Conservation (phyloP, 805 yeast genomes). For the Spathaspora sp. region DNA sequence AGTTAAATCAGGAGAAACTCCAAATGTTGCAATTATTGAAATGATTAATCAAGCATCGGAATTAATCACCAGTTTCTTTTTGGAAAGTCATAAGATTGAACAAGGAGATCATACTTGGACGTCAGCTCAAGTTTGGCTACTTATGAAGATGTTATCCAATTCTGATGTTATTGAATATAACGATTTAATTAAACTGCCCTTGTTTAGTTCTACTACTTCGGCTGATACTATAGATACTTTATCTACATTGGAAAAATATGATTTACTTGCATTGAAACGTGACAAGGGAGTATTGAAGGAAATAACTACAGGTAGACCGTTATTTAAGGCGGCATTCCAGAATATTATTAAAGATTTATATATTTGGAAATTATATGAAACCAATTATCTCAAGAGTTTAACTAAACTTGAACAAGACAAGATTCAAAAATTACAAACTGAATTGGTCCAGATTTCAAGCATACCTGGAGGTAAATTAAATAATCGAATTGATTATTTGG, state of each 20-base stretch:
- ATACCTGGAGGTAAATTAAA: conserved; percentile 52
- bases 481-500: conserved; percentile 61
- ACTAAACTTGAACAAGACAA: conserved; percentile 59
- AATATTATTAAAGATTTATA: conserved; percentile 56
- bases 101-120: conserved; percentile 48
- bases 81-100: conserved; percentile 23
- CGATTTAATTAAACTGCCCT: conserved; percentile 52
- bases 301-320: conserved; percentile 79
- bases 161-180: conserved; percentile 44
- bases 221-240: conserved; percentile 46
- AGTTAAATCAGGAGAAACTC: conserved; percentile 81
- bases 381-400: conserved; percentile 51
- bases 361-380: conserved; percentile 59
- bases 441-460: conserved; percentile 53
- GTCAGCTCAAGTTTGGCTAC: conserved; percentile 83
- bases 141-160: conserved; percentile 62
- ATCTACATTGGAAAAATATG: conserved; percentile 72
- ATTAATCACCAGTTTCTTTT: conserved; percentile 80
- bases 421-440: conserved; percentile 66
- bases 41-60: conserved; percentile 84
- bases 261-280: conserved; percentile 66
- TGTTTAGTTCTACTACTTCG: conserved; percentile 58
- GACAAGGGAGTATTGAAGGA: conserved; percentile 70
- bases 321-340: conserved; percentile 75
- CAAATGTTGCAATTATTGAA: conserved; percentile 69